Percentiles rank a stretch among this genome's conserved stretches.
Evolutionary conservation across 2,329 filamentous ascomycete genomes (phyloP).

Genomic region (Hypoxylon sp.): DNA sequence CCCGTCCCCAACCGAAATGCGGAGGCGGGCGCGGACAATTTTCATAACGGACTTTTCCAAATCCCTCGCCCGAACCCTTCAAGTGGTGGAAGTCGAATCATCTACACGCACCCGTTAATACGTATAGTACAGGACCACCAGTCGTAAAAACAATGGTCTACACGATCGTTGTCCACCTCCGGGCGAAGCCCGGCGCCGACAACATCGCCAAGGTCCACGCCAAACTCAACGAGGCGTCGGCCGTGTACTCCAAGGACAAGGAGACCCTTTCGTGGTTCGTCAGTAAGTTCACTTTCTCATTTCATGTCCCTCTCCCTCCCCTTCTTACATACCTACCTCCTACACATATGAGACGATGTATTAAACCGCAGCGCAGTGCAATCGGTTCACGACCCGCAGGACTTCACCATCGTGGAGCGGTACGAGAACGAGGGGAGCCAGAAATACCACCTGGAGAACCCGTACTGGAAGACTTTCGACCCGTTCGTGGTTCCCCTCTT

Average conservation of each 20-base stretch:
- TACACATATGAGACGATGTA: not conserved
- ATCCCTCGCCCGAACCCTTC: not conserved
- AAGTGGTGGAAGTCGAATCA: not conserved
- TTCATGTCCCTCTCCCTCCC: not conserved
- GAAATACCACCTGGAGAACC: conserved; percentile 74
- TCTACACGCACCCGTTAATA: not conserved
- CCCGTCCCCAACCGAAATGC: not conserved
- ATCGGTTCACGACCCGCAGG: conserved; percentile 73
- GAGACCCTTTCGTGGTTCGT: conserved; percentile 80
- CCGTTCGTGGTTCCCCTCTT: conserved; percentile 77
- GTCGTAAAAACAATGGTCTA: conserved; percentile 70
- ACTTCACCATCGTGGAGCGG: conserved; percentile 81
- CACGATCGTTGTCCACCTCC: conserved; percentile 76
- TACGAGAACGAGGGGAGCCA: conserved; percentile 74
- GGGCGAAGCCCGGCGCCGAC: conserved; percentile 74
- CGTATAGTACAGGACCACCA: conserved; percentile 9
- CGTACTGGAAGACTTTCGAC: conserved; percentile 82
- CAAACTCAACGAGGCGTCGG: conserved; percentile 80
- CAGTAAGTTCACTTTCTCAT: conserved; percentile 51
- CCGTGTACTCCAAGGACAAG: conserved; percentile 77
- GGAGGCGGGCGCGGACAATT: conserved; percentile 1
- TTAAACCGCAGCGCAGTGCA: conserved; percentile 62
- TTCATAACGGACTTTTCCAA: not conserved
- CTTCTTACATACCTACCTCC: no score
- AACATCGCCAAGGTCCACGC: conserved; percentile 74